Base-by-base conservation (phyloP, 2,329 filamentous ascomycete genomes). In the Coniochaeta sp. region DNA sequence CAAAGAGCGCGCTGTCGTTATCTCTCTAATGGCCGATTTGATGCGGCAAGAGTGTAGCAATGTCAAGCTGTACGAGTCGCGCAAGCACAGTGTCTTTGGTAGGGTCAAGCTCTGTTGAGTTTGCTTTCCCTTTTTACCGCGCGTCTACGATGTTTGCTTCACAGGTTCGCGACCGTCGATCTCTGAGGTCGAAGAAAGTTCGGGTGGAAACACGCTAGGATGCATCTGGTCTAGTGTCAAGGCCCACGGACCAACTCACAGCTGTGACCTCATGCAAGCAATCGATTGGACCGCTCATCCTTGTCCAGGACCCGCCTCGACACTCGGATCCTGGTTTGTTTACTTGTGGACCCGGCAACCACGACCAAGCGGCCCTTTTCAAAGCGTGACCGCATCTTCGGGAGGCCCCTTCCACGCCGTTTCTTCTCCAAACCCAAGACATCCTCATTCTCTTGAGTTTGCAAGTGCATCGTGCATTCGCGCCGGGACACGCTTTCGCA, bases 261-360 rank as follows among this genome's bases (percentile, higher is more conserved):
- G 16, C 16, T 38, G 38, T 42, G 38, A 42, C 38, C 38, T 42
- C 38, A 42, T 42, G 12, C 16, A 13, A n/a, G 38, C 12, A 9
- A n/a, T 3, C 12, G 38, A 42, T 42, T 42, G 38, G 38, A 22
- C 18, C 5, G 9, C 4, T 20, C 13, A 6, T n/a, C 22, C 38
- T 3, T 6, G 18, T 42, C n/a, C n/a, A n/a, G 38, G 20, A 20
- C 38, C 38, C 38, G 22, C 38, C 18, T 10, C 22, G 18, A 42
- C 9, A 6, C 33, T 14, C 18, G 5, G 38, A 10, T 27, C 22
- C 3, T 22, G 30, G 18, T 49, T 49, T 49, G 47, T 49, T 49
- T 49, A 49, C 47, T 49, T 49, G 30, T 49, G 47, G 47, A 33
- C 47, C 22, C 30, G 27, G 47, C 47, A 49, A 49, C 47, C 47